Evolutionary conservation across 495 filamentous ascomycete species (phyloP), one percentile per base, ranked within the genome.

Genomic region (Xylaria curta): DNA sequence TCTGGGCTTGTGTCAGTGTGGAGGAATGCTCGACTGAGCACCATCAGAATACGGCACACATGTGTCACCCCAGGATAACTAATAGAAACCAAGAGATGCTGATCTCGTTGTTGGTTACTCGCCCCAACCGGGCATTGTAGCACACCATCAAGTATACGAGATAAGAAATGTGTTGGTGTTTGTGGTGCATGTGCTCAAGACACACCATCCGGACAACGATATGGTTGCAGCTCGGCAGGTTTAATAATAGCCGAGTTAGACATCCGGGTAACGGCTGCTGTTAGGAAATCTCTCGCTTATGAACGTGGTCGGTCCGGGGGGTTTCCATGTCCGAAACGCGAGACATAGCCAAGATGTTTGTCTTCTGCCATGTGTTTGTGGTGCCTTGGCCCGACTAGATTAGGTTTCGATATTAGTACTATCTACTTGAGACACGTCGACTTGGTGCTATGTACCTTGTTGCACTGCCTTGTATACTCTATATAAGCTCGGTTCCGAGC

Each of bases 311-410:
- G 42, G 10, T 17, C 62, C 42, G 62, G 17, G 15, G 31, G 28
- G 36, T 66, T 40, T 4, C 47, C 64, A 31, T 67, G 49, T 6
- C 65, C 46, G 47, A 66, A 26, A 24, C 26, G 63, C 26, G 64
- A 54, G 17, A 51, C 19, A 21, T 36, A 46, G 44, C 17, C 26
- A 26, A 31, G 26, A 10, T 54, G 13, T 2, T 4, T 26, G 1
- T 51, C 7, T 51, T 51, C n/a, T 24, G n/a, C n/a, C 8, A 49
- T 21, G 47, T 46, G n/a, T 24, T 31, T 12, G 8, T 36, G 46
- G 19, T 28, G 2, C n/a, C 47, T 28, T 38, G 4, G 42, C 1
- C 26, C 8, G 61, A 19, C 10, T 1, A 21, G 15, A 24, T 19
- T 69, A 31, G 38, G 58, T 36, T 59, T 53, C 12, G 12, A 53